Evolutionary conservation across 208 protist species (phyloP).

Genomic region (Trypanosoma brucei): DNA sequence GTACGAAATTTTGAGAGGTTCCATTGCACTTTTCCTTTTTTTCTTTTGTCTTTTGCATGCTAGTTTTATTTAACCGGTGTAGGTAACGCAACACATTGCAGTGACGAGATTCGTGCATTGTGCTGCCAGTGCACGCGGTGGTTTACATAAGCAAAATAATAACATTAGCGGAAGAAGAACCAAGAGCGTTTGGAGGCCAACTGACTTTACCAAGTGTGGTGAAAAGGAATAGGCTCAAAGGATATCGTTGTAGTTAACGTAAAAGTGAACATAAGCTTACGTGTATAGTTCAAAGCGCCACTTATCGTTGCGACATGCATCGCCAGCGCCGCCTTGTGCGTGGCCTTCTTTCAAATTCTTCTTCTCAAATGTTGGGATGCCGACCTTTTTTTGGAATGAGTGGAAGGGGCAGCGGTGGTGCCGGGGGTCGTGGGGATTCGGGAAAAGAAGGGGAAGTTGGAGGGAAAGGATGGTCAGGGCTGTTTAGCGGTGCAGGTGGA

Average conservation of each 20-base stretch:
- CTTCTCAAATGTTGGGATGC: background rate
- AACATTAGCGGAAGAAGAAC: too few species aligned
- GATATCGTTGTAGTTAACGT: too few species aligned
- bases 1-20: background rate
- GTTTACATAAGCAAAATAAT: too few species aligned
- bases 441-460: background rate
- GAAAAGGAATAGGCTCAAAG: too few species aligned
- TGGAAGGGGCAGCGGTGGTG: background rate
- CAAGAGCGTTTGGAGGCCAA: too few species aligned
- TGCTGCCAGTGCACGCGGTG: too few species aligned
- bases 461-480: constrained; percentile 8
- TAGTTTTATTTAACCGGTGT: background rate
- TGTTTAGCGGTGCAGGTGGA: constrained; percentile 5
- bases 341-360: background rate
- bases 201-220: too few species aligned
- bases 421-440: background rate
- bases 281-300: too few species aligned
- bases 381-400: constrained; percentile 11
- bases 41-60: background rate
- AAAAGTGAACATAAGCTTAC: too few species aligned
- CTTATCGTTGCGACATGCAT: constrained; percentile 10
- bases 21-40: constrained; percentile 2
- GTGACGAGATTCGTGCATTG: too few species aligned
- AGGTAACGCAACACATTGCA: too few species aligned
- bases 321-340: constrained; percentile 5